Conservation (phyloP, 148 eudicot genomes). For the Rhododendron ovatum region DNA sequence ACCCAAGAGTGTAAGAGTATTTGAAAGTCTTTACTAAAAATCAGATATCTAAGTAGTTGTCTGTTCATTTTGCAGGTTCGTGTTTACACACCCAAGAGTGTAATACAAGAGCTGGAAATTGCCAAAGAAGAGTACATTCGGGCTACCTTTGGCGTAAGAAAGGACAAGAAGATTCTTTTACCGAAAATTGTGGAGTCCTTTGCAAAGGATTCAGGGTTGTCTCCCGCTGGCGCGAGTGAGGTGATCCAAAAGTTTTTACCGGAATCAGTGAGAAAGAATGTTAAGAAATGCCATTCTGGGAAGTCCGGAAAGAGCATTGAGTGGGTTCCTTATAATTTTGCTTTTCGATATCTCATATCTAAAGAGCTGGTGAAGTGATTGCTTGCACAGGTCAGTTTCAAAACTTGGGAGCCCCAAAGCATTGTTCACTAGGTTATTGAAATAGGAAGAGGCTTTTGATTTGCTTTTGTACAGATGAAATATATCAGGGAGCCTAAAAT, state of each 20-base stretch:
- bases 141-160: constrained; percentile 91
- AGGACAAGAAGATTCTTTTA: constrained; percentile 62
- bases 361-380: constrained; percentile 63
- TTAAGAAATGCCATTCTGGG: constrained; percentile 54
- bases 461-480: not conserved
- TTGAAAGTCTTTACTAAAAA: too few species aligned
- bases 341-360: constrained; percentile 76
- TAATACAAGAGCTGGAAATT: constrained; percentile 67
- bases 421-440: not conserved
- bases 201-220: constrained; percentile 69
- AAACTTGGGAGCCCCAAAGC: not conserved
- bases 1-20: too few species aligned
- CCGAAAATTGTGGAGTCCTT: constrained; percentile 79
- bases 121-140: constrained; percentile 94
- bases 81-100: constrained; percentile 76
- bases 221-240: constrained; percentile 52
- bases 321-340: constrained; percentile 75
- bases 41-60: not conserved
- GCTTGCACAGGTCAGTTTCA: not conserved
- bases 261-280: constrained; percentile 52
- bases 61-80: constrained; percentile 50
- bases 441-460: not conserved
- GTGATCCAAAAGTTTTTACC: constrained; percentile 78
- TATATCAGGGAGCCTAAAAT: not conserved
- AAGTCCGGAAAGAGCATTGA: constrained; percentile 65